Percentiles rank a stretch among this genome's conserved stretches.
These are phyloP conservation scores for Quercus phellos DNA, from an alignment of 331 rosid species.

Conservation along the genomic window DNA sequence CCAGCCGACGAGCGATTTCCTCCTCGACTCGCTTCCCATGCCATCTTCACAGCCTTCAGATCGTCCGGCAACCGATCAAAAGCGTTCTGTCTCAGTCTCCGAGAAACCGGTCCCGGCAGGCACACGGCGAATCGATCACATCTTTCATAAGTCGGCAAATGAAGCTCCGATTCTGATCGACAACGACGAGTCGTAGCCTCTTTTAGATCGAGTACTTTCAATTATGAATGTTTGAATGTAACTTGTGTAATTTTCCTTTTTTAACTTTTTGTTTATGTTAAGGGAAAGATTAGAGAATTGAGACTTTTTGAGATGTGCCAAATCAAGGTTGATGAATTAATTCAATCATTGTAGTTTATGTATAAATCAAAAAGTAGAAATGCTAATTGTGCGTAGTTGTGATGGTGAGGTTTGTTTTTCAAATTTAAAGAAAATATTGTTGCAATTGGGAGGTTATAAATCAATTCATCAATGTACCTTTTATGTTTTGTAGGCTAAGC, in stretches of 20 bases:
- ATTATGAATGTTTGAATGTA: not conserved
- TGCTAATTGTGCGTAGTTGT: not conserved
- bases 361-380: not conserved
- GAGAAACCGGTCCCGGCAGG: constrained; percentile 35
- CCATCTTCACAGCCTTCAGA: constrained; percentile 33
- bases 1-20: constrained; percentile 69
- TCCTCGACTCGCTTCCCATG: constrained; percentile 65
- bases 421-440: no score
- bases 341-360: not conserved
- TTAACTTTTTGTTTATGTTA: no score
- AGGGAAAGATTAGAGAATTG: not conserved
- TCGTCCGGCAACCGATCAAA: constrained; percentile 23
- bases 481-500: no score
- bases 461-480: no score
- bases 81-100: constrained; percentile 22
- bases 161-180: constrained; percentile 23
- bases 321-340: not conserved
- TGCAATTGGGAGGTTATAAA: no score
- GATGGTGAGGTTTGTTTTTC: no score
- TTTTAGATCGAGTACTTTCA: not conserved
- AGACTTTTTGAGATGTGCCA: not conserved
- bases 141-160: constrained; percentile 42
- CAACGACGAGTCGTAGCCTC: constrained; percentile 24
- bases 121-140: constrained; percentile 69
- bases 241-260: no score